Evolutionary conservation across 345 rosid species (phyloP).

Genomic region (Arabidopsis arenosa): DNA sequence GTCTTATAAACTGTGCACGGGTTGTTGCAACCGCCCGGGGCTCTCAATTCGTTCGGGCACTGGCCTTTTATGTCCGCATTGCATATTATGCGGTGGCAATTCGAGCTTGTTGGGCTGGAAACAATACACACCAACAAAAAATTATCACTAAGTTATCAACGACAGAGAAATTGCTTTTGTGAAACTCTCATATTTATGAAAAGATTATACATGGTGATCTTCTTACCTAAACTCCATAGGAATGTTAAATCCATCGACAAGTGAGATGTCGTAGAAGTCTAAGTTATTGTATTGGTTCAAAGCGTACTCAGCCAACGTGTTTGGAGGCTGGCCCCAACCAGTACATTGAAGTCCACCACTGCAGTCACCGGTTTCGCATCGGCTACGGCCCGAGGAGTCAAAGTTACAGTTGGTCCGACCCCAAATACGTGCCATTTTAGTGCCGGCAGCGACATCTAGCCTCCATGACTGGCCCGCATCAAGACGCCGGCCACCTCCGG

Average conservation of each 20-base stretch:
- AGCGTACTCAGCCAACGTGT: conserved; percentile 62
- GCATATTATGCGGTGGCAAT: conserved; percentile 52
- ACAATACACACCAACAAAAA: background rate
- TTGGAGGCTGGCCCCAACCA: conserved; percentile 59
- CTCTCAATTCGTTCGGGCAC: conserved; percentile 53
- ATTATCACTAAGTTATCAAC: no score
- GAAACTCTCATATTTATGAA: background rate
- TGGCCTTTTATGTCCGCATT: conserved; percentile 58
- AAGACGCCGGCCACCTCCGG: conserved; percentile 48
- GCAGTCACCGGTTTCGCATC: conserved; percentile 65
- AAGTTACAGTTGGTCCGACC: conserved; percentile 47
- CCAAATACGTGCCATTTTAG: conserved; percentile 45
- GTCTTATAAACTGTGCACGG: conserved; percentile 60
- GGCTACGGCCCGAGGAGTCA: conserved; percentile 38
- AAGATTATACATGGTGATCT: background rate
- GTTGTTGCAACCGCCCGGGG: conserved; percentile 47
- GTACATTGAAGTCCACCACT: conserved; percentile 51
- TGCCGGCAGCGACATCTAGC: conserved; percentile 35
- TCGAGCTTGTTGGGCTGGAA: conserved; percentile 47
- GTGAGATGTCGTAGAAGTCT: conserved; percentile 45
- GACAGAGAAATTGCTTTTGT: no score
- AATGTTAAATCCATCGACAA: conserved; percentile 46
- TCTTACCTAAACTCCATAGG: conserved; percentile 48
- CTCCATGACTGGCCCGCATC: conserved; percentile 36
- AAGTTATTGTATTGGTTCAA: conserved; percentile 56